These are phyloP conservation scores for Lepiota venenata DNA, from an alignment of 768 basidiomycete genomes.

Conservation along the genomic window DNA sequence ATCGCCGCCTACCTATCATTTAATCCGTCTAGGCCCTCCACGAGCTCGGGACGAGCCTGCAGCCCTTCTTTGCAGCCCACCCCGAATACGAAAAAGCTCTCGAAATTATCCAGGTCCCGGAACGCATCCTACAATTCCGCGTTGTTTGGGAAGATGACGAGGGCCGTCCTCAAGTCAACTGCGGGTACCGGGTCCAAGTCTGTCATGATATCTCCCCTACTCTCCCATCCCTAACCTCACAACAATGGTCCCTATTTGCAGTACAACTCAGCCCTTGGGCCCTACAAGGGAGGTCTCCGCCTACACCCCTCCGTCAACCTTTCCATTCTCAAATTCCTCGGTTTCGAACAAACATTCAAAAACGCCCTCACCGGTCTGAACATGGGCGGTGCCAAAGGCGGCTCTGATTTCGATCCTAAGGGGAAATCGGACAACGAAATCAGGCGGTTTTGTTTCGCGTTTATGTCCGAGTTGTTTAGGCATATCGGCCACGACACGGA, in stretches of 20 bases:
- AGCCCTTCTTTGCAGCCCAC: constrained; percentile 60
- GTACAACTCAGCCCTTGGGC: constrained; percentile 78
- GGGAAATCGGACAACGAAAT: constrained; percentile 75
- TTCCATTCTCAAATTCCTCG: constrained; percentile 82
- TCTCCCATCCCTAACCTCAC: background rate
- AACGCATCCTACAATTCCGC: constrained; percentile 63
- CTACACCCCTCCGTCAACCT: constrained; percentile 79
- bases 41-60: constrained; percentile 63
- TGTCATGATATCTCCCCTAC: constrained; percentile 11
- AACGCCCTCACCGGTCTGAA: constrained; percentile 73
- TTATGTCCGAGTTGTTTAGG: constrained; percentile 72
- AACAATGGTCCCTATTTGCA: constrained; percentile 18
- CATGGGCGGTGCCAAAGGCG: constrained; percentile 83
- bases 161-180: constrained; percentile 62
- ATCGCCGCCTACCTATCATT: background rate
- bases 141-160: constrained; percentile 77
- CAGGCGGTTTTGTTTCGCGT: constrained; percentile 64
- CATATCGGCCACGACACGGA: constrained; percentile 75
- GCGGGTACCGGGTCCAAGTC: constrained; percentile 73
- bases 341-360: constrained; percentile 81
- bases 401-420: constrained; percentile 80
- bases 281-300: constrained; percentile 77
- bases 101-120: constrained; percentile 56
- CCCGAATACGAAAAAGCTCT: constrained; percentile 68
- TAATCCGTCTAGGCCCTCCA: constrained; percentile 45